phyloP scores from a whole-genome alignment of 2,329 filamentous ascomycete species.

The Colletotrichum tropicale region DNA sequence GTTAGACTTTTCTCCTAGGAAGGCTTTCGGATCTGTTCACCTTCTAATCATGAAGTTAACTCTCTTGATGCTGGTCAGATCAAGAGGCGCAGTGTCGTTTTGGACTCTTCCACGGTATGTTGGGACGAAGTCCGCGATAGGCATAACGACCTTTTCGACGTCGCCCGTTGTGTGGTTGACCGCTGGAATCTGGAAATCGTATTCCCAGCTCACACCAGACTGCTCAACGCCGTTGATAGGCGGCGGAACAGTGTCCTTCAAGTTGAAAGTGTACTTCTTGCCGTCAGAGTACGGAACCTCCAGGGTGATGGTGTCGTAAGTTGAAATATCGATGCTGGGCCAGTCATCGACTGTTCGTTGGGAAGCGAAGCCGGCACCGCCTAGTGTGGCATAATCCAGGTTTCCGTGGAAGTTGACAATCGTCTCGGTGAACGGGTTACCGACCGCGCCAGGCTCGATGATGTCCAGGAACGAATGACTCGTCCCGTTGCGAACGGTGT shows the following conservation, averaged over 20 bases:
- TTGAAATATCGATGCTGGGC: slow-evolving; percentile 65
- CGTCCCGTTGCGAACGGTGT: slow-evolving; percentile 76
- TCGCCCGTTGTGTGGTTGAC: slow-evolving; percentile 25
- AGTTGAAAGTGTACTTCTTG: slow-evolving; percentile 73
- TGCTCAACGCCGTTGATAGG: slow-evolving; percentile 69
- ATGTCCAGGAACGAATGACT: slow-evolving; percentile 58
- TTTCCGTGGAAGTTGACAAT: slow-evolving; percentile 68
- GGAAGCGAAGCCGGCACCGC: slow-evolving; percentile 82
- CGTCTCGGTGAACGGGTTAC: slow-evolving; percentile 2
- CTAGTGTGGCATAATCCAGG: slow-evolving; percentile 75
- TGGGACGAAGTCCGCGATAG: slow-evolving; percentile 69
- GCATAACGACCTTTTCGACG: slow-evolving; percentile 53
- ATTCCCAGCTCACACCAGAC: slow-evolving; percentile 76
- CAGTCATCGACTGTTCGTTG: slow-evolving; percentile 69
- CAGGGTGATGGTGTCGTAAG: slow-evolving; percentile 66
- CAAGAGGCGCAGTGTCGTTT: slow-evolving; percentile 62
- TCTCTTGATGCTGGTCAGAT: slow-evolving; percentile 65
- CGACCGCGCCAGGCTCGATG: slow-evolving; percentile 25
- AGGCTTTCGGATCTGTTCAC: slow-evolving; percentile 43
- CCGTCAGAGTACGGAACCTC: slow-evolving; percentile 57
- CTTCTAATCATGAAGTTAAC: slow-evolving; percentile 83
- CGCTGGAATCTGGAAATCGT: slow-evolving; percentile 56
- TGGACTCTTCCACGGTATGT: slow-evolving; percentile 75
- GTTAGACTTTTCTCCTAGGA: background rate
- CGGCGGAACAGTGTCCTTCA: slow-evolving; percentile 72